Evolutionary conservation across 1,284 basidiomycete species (phyloP), one percentile per base, ranked within the genome.

Genomic region (Fomitopsis pinicola): DNA sequence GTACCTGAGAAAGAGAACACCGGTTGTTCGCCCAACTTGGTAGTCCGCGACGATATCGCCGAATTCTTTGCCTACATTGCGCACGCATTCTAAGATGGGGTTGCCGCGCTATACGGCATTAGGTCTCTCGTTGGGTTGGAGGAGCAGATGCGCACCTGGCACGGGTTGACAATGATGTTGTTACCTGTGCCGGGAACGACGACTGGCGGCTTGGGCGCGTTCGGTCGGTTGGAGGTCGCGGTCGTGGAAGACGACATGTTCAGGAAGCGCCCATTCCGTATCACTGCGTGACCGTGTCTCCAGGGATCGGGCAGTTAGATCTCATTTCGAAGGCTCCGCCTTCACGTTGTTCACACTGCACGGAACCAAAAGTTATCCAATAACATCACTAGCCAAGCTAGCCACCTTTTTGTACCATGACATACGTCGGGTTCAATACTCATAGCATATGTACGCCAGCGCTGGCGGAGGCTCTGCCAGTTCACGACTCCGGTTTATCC

Each of bases 21-120:
- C 92, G 6, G 94, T 94, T 30, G 95, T 97, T n/a, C 88, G 82
- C 22, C 95, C 95, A n/a, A 97, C 94, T 73, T 97, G 94, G 73
- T 93, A 98, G 73, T 99, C 97, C 4, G 91, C 88, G 4, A 92
- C 81, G 59, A 99, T 96, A 70, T 99, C 96, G 0, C 93, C 92
- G 69, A 94, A 97, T 75, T 99, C 96, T 77, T 96, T 97, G 0
- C 91, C 87, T 1, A 98, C 89, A 74, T 94, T 93, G 63, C 89
- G 84, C 58, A 99, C 91, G 63, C 84, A 84, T 64, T 91, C 86
- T 8, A 98, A 82, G 8, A 98, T 77, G 0, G 94, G 94, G 69
- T 99, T 99, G 17, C 92, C 86, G 66, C 94, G 82, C 91, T 97
- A 35, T 7, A 19, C 15, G 30, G 48, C 8, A 30, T 44, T 15